Evolutionary conservation across 2,329 filamentous ascomycete genomes (phyloP).

Genomic region (Chaetomiaceae sp.): DNA sequence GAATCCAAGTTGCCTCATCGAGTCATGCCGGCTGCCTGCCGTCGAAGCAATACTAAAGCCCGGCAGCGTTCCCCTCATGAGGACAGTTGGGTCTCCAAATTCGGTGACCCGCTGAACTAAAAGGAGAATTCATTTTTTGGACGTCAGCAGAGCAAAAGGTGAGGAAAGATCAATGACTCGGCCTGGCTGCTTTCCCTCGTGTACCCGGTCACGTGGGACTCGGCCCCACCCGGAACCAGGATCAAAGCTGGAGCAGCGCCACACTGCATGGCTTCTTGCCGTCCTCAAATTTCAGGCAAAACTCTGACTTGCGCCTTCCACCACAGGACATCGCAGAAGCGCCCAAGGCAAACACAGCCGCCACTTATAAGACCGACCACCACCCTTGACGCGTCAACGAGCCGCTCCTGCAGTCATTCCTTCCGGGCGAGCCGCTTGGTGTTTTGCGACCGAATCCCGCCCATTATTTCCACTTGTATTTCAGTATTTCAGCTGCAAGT

Average conservation of each 20-base stretch:
- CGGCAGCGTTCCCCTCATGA: not conserved
- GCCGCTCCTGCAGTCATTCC: conserved; percentile 8
- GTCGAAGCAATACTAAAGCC: conserved; percentile 10
- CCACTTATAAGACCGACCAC: conserved; percentile 7
- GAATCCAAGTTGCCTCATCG: not conserved
- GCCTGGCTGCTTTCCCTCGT: not conserved
- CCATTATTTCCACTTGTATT: not conserved
- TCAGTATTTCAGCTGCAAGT: not conserved
- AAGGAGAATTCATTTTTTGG: not conserved
- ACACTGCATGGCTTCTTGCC: not conserved
- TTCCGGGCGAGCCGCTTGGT: not conserved
- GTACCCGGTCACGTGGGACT: not conserved
- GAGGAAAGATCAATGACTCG: not conserved
- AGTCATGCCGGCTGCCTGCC: conserved; percentile 13
- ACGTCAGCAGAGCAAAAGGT: not conserved
- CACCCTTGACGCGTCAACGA: conserved; percentile 5
- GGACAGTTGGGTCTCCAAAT: not conserved
- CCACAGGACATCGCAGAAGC: conserved; percentile 2
- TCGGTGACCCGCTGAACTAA: too few relatives aligned
- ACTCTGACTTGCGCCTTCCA: conserved; percentile 3
- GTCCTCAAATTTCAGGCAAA: conserved; percentile 20
- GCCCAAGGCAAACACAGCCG: too few relatives aligned
- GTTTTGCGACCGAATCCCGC: not conserved
- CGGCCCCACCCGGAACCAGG: too few relatives aligned
- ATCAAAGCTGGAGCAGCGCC: not conserved